Evolutionary conservation across 1,284 basidiomycete genomes (phyloP).

Genomic region (Pseudozyma sp.): DNA sequence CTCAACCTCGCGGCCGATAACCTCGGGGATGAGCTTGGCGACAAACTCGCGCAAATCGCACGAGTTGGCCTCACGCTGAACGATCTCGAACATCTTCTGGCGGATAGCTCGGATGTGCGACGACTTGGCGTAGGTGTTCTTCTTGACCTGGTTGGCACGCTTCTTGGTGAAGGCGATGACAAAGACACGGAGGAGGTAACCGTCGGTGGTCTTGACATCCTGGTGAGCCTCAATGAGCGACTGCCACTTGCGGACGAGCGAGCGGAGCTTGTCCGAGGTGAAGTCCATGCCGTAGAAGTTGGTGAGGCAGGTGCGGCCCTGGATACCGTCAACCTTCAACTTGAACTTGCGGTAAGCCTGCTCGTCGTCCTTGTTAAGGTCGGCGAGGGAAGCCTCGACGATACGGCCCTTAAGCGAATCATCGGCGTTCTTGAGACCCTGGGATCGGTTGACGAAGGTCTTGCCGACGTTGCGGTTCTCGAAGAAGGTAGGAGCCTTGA

Average conservation of each 20-base stretch:
- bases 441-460: conserved; percentile 97
- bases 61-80: conserved; percentile 92
- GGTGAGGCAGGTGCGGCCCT: conserved; percentile 99
- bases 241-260: conserved; percentile 99
- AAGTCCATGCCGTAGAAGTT: conserved; percentile 99
- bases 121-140: conserved; percentile 98
- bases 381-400: conserved; percentile 94
- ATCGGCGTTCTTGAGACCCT: conserved; percentile 98
- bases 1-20: conserved; percentile 99
- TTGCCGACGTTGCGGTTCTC: conserved; percentile 97
- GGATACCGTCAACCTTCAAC: conserved; percentile 95
- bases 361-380: conserved; percentile 99
- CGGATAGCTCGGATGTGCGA: conserved; percentile 96
- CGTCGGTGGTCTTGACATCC: conserved; percentile 99
- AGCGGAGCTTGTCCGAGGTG: conserved; percentile 99
- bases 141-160: conserved; percentile 94
- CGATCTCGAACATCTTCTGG: conserved; percentile 99
- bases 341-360: conserved; percentile 99
- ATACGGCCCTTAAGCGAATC: conserved; percentile 98
- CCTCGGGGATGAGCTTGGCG: conserved; percentile 98
- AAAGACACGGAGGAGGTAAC: conserved; percentile 98
- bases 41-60: conserved; percentile 95
- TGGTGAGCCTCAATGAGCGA: conserved; percentile 98
- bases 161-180: conserved; percentile 99
- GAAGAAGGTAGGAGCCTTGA: conserved; percentile 98